A percentile compares a stretch with the other conserved stretches of the same genome.
These are phyloP conservation scores for Erythrophleum fordii DNA, from an alignment of 306 rosid species.

Conservation along the genomic window DNA sequence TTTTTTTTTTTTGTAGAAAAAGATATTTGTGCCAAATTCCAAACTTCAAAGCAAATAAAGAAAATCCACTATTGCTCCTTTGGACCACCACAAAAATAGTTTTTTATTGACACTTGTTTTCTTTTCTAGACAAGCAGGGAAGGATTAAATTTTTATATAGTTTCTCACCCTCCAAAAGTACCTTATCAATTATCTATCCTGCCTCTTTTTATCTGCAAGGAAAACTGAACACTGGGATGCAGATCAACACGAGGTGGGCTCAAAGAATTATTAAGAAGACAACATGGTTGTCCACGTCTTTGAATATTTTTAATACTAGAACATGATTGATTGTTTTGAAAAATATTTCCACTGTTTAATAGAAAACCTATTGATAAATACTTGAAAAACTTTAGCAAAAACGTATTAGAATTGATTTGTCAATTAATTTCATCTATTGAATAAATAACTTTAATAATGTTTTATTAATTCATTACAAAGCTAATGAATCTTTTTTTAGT, in stretches of 20 bases:
- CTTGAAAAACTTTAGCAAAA: neutral
- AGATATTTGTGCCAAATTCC: neutral
- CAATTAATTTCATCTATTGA: no score
- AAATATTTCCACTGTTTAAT: neutral
- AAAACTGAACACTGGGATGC: neutral
- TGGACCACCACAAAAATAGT: neutral
- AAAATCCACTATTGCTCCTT: neutral
- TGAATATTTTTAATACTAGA: neutral
- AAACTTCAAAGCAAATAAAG: neutral
- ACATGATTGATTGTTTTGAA: neutral
- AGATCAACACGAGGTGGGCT: neutral
- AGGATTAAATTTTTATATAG: neutral
- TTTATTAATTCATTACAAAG: no score
- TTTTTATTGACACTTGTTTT: neutral
- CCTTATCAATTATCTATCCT: neutral
- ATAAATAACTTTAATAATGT: no score
- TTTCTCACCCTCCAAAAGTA: neutral
- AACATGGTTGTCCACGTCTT: neutral
- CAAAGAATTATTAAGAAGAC: neutral
- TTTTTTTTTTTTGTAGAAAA: no score
- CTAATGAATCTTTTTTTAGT: no score
- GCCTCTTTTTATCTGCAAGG: neutral
- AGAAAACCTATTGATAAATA: neutral
- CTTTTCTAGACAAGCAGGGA: neutral
- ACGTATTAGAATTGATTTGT: neutral